A percentile compares a stretch with the other conserved stretches of the same genome.
phyloP scores from a whole-genome alignment of 2,329 filamentous ascomycete species.

The Lecanicillium sp. region DNA sequence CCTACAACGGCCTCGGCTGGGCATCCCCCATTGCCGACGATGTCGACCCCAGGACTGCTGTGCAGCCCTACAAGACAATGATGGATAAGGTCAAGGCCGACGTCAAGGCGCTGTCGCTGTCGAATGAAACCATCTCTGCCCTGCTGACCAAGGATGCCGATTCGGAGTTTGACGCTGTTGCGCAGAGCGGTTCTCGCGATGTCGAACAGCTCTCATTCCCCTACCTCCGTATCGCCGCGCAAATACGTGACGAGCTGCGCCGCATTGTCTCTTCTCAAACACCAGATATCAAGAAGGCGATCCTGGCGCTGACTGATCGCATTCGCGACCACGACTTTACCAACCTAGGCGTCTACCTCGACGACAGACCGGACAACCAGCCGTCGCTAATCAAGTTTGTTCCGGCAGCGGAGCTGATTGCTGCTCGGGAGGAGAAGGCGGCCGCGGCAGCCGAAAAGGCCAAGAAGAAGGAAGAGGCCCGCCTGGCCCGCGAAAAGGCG shows the following conservation, averaged over 20 bases:
- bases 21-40: slow-evolving; percentile 31
- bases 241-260: slow-evolving; percentile 55
- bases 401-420: slow-evolving; percentile 48
- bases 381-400: slow-evolving; percentile 68
- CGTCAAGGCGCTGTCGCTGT: slow-evolving; percentile 38
- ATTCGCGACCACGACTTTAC: slow-evolving; percentile 77
- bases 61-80: slow-evolving; percentile 38
- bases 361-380: slow-evolving; percentile 62
- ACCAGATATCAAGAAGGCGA: slow-evolving; percentile 55
- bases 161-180: slow-evolving; percentile 38
- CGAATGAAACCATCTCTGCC: slow-evolving; percentile 33
- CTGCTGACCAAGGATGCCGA: slow-evolving; percentile 37
- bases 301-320: slow-evolving; percentile 69
- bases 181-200: slow-evolving; percentile 38
- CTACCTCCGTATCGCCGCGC: slow-evolving; percentile 47
- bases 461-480: slow-evolving; percentile 46
- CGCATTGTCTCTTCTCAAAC: slow-evolving; percentile 39
- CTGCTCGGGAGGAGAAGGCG: slow-evolving; percentile 51
- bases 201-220: slow-evolving; percentile 46
- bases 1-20: slow-evolving; percentile 52
- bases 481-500: slow-evolving; percentile 39
- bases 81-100: slow-evolving; percentile 39
- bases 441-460: slow-evolving; percentile 55
- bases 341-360: slow-evolving; percentile 77
- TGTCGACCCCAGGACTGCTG: slow-evolving; percentile 36